Percentiles rank a stretch among this genome's conserved stretches.
These are phyloP conservation scores for Rutstroemia sp. DNA, from an alignment of 2,329 filamentous ascomycete genomes.

Conservation along the genomic window DNA sequence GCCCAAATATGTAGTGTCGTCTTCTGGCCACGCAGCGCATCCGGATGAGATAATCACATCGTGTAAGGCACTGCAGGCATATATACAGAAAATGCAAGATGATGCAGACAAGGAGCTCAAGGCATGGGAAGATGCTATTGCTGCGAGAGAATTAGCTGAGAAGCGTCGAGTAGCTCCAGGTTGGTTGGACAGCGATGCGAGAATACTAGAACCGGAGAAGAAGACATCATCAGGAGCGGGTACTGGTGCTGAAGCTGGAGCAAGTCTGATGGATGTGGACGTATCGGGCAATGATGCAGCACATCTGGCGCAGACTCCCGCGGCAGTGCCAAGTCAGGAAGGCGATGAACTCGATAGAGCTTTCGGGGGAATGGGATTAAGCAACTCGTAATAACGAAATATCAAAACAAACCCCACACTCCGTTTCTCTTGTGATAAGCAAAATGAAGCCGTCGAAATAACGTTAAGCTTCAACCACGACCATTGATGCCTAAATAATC, in stretches of 20 bases:
- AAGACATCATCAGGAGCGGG: constrained; percentile 16
- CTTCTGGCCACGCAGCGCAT: constrained; percentile 74
- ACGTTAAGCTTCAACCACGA: neutral
- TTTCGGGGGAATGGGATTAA: constrained; percentile 41
- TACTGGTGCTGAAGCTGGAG: neutral
- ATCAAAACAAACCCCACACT: neutral
- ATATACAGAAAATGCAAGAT: constrained; percentile 61
- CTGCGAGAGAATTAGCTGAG: constrained; percentile 63
- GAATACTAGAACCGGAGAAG: constrained; percentile 61
- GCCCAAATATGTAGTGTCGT: constrained; percentile 68
- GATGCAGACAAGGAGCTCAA: constrained; percentile 61
- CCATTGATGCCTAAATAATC: constrained; percentile 4
- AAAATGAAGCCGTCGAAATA: neutral
- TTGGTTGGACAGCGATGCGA: constrained; percentile 69
- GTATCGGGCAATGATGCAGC: constrained; percentile 27
- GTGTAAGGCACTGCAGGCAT: constrained; percentile 69
- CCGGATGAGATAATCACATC: constrained; percentile 79
- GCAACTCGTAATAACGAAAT: constrained; percentile 13
- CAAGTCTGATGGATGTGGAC: constrained; percentile 28
- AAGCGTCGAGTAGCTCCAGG: constrained; percentile 73
- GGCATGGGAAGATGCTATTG: constrained; percentile 62
- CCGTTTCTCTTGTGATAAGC: neutral
- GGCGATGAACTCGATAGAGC: constrained; percentile 46
- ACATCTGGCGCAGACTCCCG: constrained; percentile 27
- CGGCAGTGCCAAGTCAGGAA: constrained; percentile 36